A percentile compares a stretch with the other conserved stretches of the same genome.
These are phyloP conservation scores for Rhodotorula sp. DNA, from an alignment of 1,284 basidiomycete species.

Conservation along the genomic window DNA sequence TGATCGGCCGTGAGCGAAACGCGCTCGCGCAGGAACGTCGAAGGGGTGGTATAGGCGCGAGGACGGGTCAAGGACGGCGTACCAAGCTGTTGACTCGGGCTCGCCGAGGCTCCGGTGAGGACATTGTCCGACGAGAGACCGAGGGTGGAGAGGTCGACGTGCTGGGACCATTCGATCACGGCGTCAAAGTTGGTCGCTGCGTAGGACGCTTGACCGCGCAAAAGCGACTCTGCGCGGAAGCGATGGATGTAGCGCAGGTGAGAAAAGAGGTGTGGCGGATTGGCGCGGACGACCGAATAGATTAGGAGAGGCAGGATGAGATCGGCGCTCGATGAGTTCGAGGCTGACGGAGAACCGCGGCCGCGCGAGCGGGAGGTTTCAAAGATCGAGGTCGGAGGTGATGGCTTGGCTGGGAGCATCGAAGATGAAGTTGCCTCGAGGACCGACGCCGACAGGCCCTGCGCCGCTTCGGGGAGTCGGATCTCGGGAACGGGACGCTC, in stretches of 20 bases:
- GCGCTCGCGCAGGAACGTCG: constrained; percentile 9
- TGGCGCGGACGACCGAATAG: constrained; percentile 82
- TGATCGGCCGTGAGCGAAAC: constrained; percentile 36
- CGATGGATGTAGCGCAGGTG: constrained; percentile 83
- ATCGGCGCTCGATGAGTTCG: constrained; percentile 55
- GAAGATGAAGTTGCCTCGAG: constrained; percentile 29
- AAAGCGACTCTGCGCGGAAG: constrained; percentile 66
- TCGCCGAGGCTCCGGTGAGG: constrained; percentile 46
- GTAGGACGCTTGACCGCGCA: constrained; percentile 81
- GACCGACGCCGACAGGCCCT: constrained; percentile 19
- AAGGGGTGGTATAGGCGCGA: constrained; percentile 17
- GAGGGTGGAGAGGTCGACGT: constrained; percentile 78
- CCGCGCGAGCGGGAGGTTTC: constrained; percentile 13
- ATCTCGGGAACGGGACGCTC: constrained; percentile 27
- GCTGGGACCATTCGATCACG: constrained; percentile 88
- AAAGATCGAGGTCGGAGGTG: constrained; percentile 18
- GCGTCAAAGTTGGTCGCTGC: constrained; percentile 91
- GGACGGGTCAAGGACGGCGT: constrained; percentile 6
- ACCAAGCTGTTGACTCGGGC: neutral
- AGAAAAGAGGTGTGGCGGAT: constrained; percentile 78
- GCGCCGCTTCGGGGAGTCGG: constrained; percentile 12
- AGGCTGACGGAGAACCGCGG: neutral
- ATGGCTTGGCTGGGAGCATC: constrained; percentile 5
- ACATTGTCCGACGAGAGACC: constrained; percentile 68
- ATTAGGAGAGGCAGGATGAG: constrained; percentile 85